These are phyloP conservation scores for Stemphylium vesicarium DNA, from an alignment of 2,329 filamentous ascomycete genomes.

Conservation along the genomic window DNA sequence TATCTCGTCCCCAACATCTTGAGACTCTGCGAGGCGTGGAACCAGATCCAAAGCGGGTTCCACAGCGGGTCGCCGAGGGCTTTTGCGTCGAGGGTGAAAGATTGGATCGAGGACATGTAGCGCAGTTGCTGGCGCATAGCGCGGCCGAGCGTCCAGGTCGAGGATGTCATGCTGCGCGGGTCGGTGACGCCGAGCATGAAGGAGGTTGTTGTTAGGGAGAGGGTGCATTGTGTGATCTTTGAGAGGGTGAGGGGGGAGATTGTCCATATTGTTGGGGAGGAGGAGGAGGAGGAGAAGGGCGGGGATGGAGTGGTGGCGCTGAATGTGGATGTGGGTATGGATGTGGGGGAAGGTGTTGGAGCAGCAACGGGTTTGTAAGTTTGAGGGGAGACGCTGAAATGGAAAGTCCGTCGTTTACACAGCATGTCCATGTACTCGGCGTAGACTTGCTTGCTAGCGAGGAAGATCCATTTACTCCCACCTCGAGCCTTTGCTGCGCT, in stretches of 20 bases:
- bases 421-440: slow-evolving; percentile 44
- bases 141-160: slow-evolving; percentile 39
- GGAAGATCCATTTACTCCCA: slow-evolving; percentile 34
- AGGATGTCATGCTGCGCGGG: slow-evolving; percentile 43
- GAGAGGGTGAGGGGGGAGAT: slow-evolving; percentile 28
- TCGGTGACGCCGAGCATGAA: slow-evolving; percentile 45
- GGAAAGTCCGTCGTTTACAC: slow-evolving; percentile 39
- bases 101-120: slow-evolving; percentile 22
- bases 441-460: slow-evolving; percentile 44
- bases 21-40: slow-evolving; percentile 43
- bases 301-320: slow-evolving; percentile 1
- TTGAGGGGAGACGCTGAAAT: slow-evolving; percentile 39
- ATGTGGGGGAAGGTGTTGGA: not conserved
- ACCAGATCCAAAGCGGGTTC: slow-evolving; percentile 52
- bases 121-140: slow-evolving; percentile 35
- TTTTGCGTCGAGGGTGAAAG: slow-evolving; percentile 40
- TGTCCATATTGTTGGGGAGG: slow-evolving; percentile 34
- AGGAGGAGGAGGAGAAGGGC: not conserved
- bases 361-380: slow-evolving; percentile 30
- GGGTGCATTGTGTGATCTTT: not conserved
- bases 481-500: not conserved
- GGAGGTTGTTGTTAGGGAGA: slow-evolving; percentile 39
- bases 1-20: slow-evolving; percentile 35
- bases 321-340: not conserved
- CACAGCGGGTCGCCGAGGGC: slow-evolving; percentile 48